phyloP scores from a whole-genome alignment of 2,329 filamentous ascomycete genomes.

The Paraphaeosphaeria sporulosa region DNA sequence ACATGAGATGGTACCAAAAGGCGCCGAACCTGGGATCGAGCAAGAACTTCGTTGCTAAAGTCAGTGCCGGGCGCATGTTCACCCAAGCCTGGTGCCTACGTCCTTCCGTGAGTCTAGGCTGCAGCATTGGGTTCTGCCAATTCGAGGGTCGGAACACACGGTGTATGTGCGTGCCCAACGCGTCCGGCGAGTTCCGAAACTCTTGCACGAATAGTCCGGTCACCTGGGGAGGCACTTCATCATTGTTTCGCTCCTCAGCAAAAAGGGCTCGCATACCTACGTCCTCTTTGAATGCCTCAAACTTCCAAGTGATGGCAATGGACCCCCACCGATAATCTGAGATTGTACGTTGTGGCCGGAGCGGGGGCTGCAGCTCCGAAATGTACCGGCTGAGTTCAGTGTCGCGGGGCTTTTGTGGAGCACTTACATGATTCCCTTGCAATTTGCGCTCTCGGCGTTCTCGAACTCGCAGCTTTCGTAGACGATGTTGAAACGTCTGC shows the following conservation, averaged over 20 bases:
- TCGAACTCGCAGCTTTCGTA: neutral
- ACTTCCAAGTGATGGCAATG: neutral
- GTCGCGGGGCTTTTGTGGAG: neutral
- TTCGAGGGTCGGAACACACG: neutral
- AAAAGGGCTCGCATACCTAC: neutral
- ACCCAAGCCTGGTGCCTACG: neutral
- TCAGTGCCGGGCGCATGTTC: neutral
- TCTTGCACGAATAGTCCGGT: neutral
- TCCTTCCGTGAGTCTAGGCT: neutral
- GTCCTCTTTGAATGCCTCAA: neutral
- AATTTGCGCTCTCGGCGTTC: neutral
- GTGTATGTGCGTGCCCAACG: neutral
- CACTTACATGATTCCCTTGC: neutral
- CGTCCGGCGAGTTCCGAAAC: neutral
- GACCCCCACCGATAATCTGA: too few species aligned
- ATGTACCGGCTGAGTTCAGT: neutral
- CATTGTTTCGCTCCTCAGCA: neutral
- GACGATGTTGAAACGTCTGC: neutral
- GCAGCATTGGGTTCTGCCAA: neutral
- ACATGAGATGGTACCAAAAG: constrained; percentile 8
- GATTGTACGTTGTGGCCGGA: neutral
- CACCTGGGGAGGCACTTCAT: neutral
- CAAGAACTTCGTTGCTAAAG: constrained; percentile 1
- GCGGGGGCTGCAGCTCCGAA: neutral
- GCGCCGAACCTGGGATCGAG: neutral